Base-by-base conservation (phyloP, 257 asterid species). In the Petrea volubilis region DNA sequence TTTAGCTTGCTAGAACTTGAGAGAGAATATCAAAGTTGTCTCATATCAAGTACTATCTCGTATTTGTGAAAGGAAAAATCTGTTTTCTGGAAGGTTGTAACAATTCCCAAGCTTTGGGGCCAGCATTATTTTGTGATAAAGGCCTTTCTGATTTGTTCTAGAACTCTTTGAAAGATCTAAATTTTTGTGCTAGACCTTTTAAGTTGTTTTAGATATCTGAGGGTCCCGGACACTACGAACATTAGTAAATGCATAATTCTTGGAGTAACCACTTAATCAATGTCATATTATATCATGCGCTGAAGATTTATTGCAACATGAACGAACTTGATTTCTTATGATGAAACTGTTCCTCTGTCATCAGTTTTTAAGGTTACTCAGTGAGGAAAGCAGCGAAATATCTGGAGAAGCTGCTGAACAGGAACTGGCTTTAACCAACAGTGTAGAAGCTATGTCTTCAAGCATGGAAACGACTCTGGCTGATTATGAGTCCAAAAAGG, bases 361-460 rank as follows among this genome's bases (percentile, higher is more conserved):
- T 71, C 87, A 92, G 98, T 87, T 86, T 77, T 44, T 92, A 75
- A 87, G 93, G 86, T 74, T 90, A 67, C 96, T 92, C n/a, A 74
- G 89, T 2, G 93, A 85, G 80, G 96, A 87, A 72, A 77, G 71
- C 40, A 79, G 74, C 25, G 84, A 74, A 23, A 40, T 44, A 49
- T 78, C 90, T 58, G 77, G 79, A 41, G 92, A 85, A 66, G 73
- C 77, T 28, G 75, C 73, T 24, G 90, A 86, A 44, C 77, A 56
- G 81, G 96, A 87, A 77, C 81, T 76, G 58, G 94, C 89, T 79
- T 74, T 92, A 64, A 74, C 86, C 28, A 86, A 79, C 71, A 83
- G 88, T 60, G 81, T 90, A 64, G 88, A 88, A 74, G 85, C 95
- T 36, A 84, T 88, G 91, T 83, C 86, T 65, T 75, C 79, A 36